Evolutionary conservation across 495 filamentous ascomycete species (phyloP).

Genomic region (Penicillium antarcticum): DNA sequence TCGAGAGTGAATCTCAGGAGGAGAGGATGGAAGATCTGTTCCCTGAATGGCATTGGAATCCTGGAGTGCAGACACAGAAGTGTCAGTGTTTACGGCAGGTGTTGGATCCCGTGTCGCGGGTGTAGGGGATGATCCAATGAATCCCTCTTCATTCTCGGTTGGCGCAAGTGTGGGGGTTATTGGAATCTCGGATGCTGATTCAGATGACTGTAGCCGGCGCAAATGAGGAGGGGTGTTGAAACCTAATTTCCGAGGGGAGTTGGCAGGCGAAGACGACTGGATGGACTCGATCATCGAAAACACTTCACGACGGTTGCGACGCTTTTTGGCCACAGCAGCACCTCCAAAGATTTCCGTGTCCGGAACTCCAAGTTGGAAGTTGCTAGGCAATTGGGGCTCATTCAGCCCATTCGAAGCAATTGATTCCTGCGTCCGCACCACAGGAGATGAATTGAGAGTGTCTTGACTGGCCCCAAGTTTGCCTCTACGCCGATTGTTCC

Average conservation of each 20-base stretch:
- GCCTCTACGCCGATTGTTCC: not conserved
- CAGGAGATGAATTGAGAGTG: conserved; percentile 26
- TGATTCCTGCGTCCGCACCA: conserved; percentile 10
- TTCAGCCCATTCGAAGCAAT: conserved; percentile 1
- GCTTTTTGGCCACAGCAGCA: conserved; percentile 26
- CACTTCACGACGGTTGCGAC: conserved; percentile 56
- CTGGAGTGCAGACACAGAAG: conserved; percentile 13
- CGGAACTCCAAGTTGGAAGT: not conserved
- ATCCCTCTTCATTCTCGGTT: conserved; percentile 52
- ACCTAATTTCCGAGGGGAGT: conserved; percentile 26
- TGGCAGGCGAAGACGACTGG: conserved; percentile 52
- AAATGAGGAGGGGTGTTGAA: conserved; percentile 39
- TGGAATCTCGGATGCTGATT: conserved; percentile 26
- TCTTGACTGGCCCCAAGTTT: not conserved
- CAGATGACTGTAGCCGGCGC: conserved; percentile 21
- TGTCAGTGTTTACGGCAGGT: conserved; percentile 18
- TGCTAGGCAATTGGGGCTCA: conserved; percentile 15
- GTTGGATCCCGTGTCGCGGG: conserved; percentile 50
- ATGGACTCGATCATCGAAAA: conserved; percentile 71
- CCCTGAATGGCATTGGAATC: conserved; percentile 13
- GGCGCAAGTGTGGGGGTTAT: conserved; percentile 48
- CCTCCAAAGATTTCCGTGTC: not conserved
- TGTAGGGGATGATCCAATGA: conserved; percentile 79
- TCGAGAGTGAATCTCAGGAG: conserved; percentile 29
- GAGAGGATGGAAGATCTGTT: conserved; percentile 38